Evolutionary conservation across 345 rosid genomes (phyloP).

Genomic region (Corymbia maculata): DNA sequence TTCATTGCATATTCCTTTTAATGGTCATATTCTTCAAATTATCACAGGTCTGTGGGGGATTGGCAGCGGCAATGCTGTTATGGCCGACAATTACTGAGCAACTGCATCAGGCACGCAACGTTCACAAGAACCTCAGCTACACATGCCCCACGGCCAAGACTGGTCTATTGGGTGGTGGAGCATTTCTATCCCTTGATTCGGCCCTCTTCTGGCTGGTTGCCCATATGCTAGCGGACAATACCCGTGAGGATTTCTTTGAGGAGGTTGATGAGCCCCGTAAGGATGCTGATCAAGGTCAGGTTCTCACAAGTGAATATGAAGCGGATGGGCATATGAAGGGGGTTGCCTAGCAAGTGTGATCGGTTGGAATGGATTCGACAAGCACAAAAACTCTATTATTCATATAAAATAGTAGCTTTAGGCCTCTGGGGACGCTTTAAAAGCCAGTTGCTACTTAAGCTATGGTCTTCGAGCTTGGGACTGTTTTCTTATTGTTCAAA

Average conservation of each 20-base stretch:
- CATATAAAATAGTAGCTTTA: neutral
- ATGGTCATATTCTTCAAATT: neutral
- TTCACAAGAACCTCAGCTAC: slow-evolving; percentile 34
- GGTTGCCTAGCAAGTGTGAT: neutral
- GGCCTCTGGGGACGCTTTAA: neutral
- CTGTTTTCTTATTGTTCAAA: neutral
- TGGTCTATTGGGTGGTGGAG: slow-evolving; percentile 81
- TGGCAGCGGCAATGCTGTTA: slow-evolving; percentile 45
- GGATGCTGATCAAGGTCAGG: neutral
- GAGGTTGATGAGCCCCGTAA: slow-evolving; percentile 20
- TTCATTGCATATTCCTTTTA: neutral
- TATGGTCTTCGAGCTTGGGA: neutral
- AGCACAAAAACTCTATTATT: neutral
- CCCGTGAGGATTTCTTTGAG: slow-evolving; percentile 88
- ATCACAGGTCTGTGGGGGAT: slow-evolving; percentile 52
- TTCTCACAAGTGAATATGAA: neutral
- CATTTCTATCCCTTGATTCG: slow-evolving; percentile 72
- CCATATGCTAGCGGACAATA: slow-evolving; percentile 74
- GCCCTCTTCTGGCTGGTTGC: slow-evolving; percentile 79
- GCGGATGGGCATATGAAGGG: neutral
- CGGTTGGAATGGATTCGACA: neutral
- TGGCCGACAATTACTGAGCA: slow-evolving; percentile 88
- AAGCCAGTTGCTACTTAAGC: neutral
- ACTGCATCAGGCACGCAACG: slow-evolving; percentile 47
- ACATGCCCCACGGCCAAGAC: slow-evolving; percentile 78